Base-by-base conservation (phyloP, 1,284 basidiomycete genomes). In the Athelia sp. region DNA sequence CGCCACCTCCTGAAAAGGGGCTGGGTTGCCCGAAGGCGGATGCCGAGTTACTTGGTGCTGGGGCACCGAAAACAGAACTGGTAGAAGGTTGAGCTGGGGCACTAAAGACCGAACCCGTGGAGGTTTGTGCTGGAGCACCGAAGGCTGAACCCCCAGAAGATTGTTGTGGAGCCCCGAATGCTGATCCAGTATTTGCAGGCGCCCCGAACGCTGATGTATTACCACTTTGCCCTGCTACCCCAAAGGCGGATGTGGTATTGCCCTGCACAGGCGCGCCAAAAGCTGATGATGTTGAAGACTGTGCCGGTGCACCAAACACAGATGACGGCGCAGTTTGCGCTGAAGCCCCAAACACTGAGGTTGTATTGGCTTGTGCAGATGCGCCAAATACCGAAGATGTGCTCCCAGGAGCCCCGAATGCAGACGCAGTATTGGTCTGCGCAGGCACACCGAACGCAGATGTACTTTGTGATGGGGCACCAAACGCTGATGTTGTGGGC, bases 381-480 rank as follows among this genome's bases (percentile, higher is more conserved):
- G 47, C 18, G 10, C 47, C 47, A 48, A 48, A 48, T 19, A 43
- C 47, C 2, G 47, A 59, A 2, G 55, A 35, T 19, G 58, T 35
- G 6, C n/a, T n/a, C n/a, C n/a, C n/a, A n/a, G 35, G 21, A 19
- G 52, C 44, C 13, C 54, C 54, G 42, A 61, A 62, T 9, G 56
- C 57, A 0, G 60, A 55, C 1, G 52, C 29, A 22, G 55, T 26
- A 29, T 13, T 29, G 47, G n/a, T 53, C 24, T 21, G 18, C 43
- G 60, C 46, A 15, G 64, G 50, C 6, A 57, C 51, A 19, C 70
- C 70, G 47, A 71, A 71, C 3, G 61, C 64, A 2, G 69, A 65
- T 15, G 55, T 8, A 52, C 52, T 13, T 56, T 55, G 52, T 49
- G 53, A 32, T 35, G 56, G 44, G 48, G 51, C 51, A 38, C 70